These are phyloP conservation scores for Mortierella sp. DNA, from an alignment of 371 early-diverging fungal species.

Conservation along the genomic window DNA sequence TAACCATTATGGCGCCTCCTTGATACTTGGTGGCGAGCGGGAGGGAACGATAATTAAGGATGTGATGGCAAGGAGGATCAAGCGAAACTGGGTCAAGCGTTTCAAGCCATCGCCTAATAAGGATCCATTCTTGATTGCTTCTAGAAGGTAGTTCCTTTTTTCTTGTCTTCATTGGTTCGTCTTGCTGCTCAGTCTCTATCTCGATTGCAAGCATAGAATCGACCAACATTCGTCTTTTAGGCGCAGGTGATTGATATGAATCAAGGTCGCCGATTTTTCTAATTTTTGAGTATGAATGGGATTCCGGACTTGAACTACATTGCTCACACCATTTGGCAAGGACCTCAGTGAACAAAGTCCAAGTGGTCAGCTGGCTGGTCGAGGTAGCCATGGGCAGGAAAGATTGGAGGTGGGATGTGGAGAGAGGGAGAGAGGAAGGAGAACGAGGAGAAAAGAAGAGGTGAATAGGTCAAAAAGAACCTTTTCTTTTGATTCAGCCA, in stretches of 20 bases:
- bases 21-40: conserved; percentile 9
- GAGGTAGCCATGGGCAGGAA: not conserved
- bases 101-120: conserved; percentile 22
- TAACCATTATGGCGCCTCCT: conserved; percentile 17
- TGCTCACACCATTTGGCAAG: conserved; percentile 7
- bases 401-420: not conserved
- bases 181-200: not conserved
- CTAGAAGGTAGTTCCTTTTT: not conserved
- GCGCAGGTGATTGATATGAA: not conserved
- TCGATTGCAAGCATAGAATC: not conserved
- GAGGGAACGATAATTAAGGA: not conserved
- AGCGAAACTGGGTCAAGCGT: not conserved
- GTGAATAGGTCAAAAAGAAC: not conserved
- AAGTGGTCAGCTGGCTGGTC: not conserved
- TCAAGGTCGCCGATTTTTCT: conserved; percentile 8
- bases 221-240: conserved; percentile 23
- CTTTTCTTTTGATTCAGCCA: not conserved
- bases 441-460: not conserved
- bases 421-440: not conserved
- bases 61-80: conserved; percentile 21
- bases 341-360: conserved; percentile 23
- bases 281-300: not conserved
- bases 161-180: no score
- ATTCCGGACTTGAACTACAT: not conserved
- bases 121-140: conserved; percentile 18